Evolutionary conservation across 768 basidiomycete genomes (phyloP), one percentile per base, ranked within the genome.

Genomic region (Guyanaporus albipodus): DNA sequence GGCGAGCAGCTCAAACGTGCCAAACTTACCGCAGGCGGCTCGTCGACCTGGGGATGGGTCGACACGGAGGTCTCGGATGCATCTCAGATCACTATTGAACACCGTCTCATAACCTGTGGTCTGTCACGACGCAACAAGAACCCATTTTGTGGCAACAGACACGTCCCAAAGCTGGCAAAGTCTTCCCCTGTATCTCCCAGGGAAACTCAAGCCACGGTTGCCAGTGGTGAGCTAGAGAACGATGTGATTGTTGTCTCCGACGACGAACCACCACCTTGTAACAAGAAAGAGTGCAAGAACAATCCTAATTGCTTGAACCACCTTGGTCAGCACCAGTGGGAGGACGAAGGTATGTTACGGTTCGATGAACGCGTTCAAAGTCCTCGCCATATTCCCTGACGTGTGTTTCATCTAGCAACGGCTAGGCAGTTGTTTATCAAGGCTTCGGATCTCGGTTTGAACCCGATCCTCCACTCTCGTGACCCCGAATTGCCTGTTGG

Each of bases 231-330:
- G 62, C 65, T 73, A 15, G 74, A 74, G 38, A 79, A 79, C 52
- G 83, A 86, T 58, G 64, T 86, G 24, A 84, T 87, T 44, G 70
- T 87, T 17, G 73, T 88, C 29, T 83, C 84, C 1, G 87, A 88
- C 44, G 80, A 85, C 31, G 83, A 87, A 38, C 62, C 57, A 28
- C 67, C 68, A 4, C 56, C 63, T 14, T 91, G 90, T 59, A 72
- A 63, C 48, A 80, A 78, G 57, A 84, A 78, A 49, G 23, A 41
- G 6, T 98, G 95, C 67, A 83, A 77, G 56, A 66, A 67, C 39
- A 94, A 92, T 59, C 87, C 90, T 8, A 80, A 84, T 42, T 96
- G 95, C 64, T 70, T 94, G 44, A 95, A 93, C 62, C 83, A 91
- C 67, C 69, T 96, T 24, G 91, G 90, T 6, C 90, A 90, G 57